These are phyloP conservation scores for Fusarium sp. DNA, from an alignment of 2,329 filamentous ascomycete genomes.

Conservation along the genomic window DNA sequence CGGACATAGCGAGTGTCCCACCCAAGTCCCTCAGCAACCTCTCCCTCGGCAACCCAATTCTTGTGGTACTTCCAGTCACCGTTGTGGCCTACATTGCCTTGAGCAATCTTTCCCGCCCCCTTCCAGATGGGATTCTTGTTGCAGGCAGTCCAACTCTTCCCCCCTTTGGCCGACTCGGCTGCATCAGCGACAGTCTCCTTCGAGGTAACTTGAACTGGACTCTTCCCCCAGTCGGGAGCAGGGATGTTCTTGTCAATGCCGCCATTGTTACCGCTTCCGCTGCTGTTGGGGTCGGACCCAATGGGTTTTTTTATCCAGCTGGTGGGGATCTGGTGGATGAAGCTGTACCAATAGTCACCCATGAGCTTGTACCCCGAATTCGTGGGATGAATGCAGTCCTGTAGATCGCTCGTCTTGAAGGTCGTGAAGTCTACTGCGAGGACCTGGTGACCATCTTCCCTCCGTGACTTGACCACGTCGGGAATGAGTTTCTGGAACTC, in stretches of 20 bases:
- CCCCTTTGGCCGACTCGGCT: neutral
- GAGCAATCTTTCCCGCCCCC: slow-evolving; percentile 2
- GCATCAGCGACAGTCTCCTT: neutral
- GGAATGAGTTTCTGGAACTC: slow-evolving; percentile 17
- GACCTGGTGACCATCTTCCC: slow-evolving; percentile 7
- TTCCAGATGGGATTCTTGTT: neutral
- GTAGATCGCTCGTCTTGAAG: slow-evolving; percentile 10
- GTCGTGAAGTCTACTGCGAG: slow-evolving; percentile 26
- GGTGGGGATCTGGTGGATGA: slow-evolving; percentile 36
- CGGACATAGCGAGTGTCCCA: slow-evolving; percentile 1
- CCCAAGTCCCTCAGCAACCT: slow-evolving; percentile 15
- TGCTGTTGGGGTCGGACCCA: slow-evolving; percentile 13
- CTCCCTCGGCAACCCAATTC: neutral
- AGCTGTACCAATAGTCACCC: slow-evolving; percentile 41
- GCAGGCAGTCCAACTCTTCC: neutral
- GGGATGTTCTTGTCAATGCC: slow-evolving; percentile 17
- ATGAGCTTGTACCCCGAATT: slow-evolving; percentile 30
- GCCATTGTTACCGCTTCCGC: neutral
- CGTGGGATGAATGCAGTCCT: slow-evolving; percentile 42
- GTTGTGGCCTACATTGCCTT: neutral
- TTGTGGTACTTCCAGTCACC: slow-evolving; percentile 19
- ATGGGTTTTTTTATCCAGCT: slow-evolving; percentile 33
- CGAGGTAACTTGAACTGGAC: neutral
- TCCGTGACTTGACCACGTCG: neutral
- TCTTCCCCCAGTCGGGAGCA: neutral